A percentile compares a stretch with the other conserved stretches of the same genome.
phyloP scores from a whole-genome alignment of 495 filamentous ascomycete species.

The Talaromyces proteolyticus region DNA sequence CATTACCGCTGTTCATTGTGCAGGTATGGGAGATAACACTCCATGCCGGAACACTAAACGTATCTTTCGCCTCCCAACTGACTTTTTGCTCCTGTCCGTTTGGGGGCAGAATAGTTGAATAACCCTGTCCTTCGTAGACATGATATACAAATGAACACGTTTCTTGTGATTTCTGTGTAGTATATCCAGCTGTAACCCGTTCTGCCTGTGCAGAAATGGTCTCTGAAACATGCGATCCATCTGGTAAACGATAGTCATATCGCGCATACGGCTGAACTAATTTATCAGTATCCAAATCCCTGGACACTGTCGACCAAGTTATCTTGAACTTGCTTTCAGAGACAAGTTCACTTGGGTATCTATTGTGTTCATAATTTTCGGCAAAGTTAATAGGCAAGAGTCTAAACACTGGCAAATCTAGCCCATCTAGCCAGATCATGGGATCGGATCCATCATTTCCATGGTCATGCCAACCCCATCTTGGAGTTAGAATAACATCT shows the following conservation, averaged over 20 bases:
- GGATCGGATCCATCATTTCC: conserved; percentile 42
- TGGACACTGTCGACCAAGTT: no score
- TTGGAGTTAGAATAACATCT: conserved; percentile 46
- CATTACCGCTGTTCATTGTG: neutral
- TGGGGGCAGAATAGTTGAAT: neutral
- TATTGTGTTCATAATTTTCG: conserved; percentile 29
- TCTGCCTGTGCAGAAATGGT: neutral
- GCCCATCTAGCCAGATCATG: conserved; percentile 47
- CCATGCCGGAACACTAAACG: neutral
- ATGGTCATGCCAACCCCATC: conserved; percentile 47
- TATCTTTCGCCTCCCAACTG: neutral
- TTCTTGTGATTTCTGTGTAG: neutral
- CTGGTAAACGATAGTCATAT: neutral
- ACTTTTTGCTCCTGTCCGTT: neutral
- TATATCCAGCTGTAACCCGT: neutral
- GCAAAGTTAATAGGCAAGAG: conserved; percentile 45
- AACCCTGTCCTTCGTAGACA: neutral
- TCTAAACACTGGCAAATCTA: conserved; percentile 37
- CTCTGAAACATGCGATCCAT: neutral
- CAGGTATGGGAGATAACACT: neutral
- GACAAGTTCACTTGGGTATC: conserved; percentile 41
- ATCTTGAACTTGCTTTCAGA: no score
- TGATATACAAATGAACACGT: neutral
- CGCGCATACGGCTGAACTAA: neutral
- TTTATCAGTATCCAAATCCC: no score